phyloP scores from a whole-genome alignment of 2,329 filamentous ascomycete genomes.

The Colletotrichum filicis region DNA sequence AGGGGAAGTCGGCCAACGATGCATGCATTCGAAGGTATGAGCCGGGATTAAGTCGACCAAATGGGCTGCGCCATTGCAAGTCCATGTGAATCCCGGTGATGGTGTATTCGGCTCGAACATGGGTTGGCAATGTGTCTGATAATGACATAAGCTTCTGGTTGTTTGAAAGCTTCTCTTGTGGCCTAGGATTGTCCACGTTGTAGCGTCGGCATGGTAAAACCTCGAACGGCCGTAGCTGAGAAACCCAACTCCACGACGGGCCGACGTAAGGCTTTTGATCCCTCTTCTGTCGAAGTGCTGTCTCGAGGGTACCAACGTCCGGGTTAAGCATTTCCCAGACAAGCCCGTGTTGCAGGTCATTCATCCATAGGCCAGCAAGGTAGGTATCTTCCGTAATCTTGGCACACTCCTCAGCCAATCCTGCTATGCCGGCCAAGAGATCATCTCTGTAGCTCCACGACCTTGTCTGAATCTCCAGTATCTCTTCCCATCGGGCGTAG shows the following conservation, averaged over 20 bases:
- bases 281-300: not conserved
- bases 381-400: not conserved
- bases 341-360: not conserved
- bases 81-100: not conserved
- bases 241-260: constrained; percentile 16
- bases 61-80: not conserved
- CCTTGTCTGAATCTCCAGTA: not conserved
- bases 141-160: not conserved
- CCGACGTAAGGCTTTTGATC: not conserved
- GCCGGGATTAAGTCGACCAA: not conserved
- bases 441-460: not conserved
- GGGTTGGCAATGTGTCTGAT: not conserved
- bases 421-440: not conserved
- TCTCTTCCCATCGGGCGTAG: not conserved
- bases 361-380: not conserved
- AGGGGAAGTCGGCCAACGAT: not conserved
- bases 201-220: not conserved
- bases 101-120: not conserved
- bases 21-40: not conserved
- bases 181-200: not conserved
- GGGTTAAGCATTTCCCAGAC: not conserved
- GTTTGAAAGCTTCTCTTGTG: not conserved
- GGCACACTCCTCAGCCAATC: not conserved
- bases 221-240: not conserved
- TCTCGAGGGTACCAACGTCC: not conserved